These are phyloP conservation scores for Pyrenochaeta sp. DNA, from an alignment of 2,329 filamentous ascomycete species.

Conservation along the genomic window DNA sequence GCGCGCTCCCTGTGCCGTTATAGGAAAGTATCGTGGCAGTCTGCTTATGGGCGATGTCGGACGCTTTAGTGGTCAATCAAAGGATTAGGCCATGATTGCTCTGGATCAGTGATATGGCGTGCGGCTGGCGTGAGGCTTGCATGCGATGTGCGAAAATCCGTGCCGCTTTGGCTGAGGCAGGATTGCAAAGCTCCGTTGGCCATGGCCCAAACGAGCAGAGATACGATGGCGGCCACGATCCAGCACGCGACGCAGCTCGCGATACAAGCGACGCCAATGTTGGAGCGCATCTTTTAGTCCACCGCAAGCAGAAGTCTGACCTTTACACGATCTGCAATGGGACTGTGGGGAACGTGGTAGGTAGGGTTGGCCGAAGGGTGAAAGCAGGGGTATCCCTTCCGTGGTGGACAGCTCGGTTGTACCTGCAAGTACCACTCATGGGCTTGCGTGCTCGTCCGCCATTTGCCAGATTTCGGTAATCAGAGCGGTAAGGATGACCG, in stretches of 20 bases:
- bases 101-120: conserved; percentile 19
- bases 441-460: conserved; percentile 14
- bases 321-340: conserved; percentile 37
- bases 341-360: conserved; percentile 41
- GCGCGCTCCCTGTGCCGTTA: conserved; percentile 4
- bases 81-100: conserved; percentile 3
- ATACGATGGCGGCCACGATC: conserved; percentile 29
- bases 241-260: conserved; percentile 17
- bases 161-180: conserved; percentile 9
- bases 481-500: conserved; percentile 18
- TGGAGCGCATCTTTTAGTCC: conserved; percentile 20
- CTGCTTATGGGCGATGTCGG: conserved; percentile 23
- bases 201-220: conserved; percentile 19
- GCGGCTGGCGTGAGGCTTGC: conserved; percentile 31
- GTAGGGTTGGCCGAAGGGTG: conserved; percentile 20
- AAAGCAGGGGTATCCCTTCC: conserved; percentile 28
- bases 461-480: conserved; percentile 31
- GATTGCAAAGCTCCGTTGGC: conserved; percentile 23
- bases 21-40: conserved; percentile 2
- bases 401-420: conserved; percentile 24
- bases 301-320: conserved; percentile 31
- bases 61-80: conserved; percentile 1
- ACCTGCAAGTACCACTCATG: conserved; percentile 35
- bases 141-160: conserved; percentile 25
- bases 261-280: conserved; percentile 27